Evolutionary conservation across 2,329 filamentous ascomycete genomes (phyloP).

Genomic region (Cryphonectria carpinicola): DNA sequence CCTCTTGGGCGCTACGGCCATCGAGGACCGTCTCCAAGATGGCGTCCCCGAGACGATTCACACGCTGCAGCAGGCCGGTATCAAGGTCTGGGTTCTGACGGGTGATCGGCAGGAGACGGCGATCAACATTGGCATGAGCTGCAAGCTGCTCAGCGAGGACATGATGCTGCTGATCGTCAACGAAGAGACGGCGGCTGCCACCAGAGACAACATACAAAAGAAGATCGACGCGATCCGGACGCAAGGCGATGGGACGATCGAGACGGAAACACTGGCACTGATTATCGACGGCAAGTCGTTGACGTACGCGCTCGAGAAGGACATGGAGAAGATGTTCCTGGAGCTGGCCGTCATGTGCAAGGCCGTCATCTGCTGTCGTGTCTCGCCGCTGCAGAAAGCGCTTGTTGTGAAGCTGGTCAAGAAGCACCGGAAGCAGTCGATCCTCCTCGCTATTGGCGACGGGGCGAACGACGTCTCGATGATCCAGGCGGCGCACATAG

Average conservation of each 20-base stretch:
- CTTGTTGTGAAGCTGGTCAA: constrained; percentile 98
- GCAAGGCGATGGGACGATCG: constrained; percentile 75
- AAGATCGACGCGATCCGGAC: constrained; percentile 89
- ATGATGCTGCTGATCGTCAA: constrained; percentile 98
- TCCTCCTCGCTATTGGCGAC: constrained; percentile 94
- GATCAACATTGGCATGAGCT: constrained; percentile 99
- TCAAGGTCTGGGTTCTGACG: constrained; percentile 98
- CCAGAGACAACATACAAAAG: constrained; percentile 87
- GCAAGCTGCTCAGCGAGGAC: constrained; percentile 96
- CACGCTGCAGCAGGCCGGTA: constrained; percentile 92
- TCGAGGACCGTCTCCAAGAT: constrained; percentile 95
- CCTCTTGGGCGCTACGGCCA: constrained; percentile 91
- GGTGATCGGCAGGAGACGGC: constrained; percentile 98
- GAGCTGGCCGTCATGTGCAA: constrained; percentile 96
- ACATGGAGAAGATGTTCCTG: constrained; percentile 90
- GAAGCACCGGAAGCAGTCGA: constrained; percentile 82
- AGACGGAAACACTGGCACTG: constrained; percentile 85
- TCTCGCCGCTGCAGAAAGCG: constrained; percentile 95
- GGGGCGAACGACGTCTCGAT: constrained; percentile 99
- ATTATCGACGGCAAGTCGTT: constrained; percentile 96
- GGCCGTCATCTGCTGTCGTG: constrained; percentile 97
- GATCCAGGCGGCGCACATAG: constrained; percentile 98
- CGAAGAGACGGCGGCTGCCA: constrained; percentile 78
- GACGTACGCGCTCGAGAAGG: constrained; percentile 89
- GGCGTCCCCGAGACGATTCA: constrained; percentile 98